A percentile compares a stretch with the other conserved stretches of the same genome.
These are phyloP conservation scores for Cicer bijugum DNA, from an alignment of 306 rosid species.

Conservation along the genomic window DNA sequence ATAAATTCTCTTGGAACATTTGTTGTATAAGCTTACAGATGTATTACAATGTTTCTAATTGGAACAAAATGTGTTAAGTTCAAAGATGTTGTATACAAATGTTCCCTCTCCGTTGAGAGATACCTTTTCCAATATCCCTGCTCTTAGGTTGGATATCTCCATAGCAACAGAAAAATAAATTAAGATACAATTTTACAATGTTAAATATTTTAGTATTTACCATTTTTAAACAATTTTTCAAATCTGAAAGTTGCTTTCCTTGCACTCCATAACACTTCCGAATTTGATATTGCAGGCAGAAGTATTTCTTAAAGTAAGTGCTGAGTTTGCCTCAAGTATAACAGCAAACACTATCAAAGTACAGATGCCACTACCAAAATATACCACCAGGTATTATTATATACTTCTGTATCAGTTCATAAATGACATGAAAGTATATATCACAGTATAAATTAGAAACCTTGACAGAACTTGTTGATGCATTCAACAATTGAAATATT, in stretches of 20 bases:
- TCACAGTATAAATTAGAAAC: constrained; percentile 32
- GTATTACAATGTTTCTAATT: constrained; percentile 12
- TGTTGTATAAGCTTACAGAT: constrained; percentile 7
- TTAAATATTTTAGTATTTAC: constrained; percentile 14
- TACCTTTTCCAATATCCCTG: constrained; percentile 2
- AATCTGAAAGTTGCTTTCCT: constrained; percentile 33
- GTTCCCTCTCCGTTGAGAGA: not conserved
- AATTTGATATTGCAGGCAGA: constrained; percentile 63
- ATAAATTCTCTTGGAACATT: constrained; percentile 25
- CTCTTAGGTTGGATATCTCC: constrained; percentile 27
- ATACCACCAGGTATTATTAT: constrained; percentile 56
- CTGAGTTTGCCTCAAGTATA: constrained; percentile 76
- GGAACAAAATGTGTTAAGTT: constrained; percentile 23
- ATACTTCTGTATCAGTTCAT: constrained; percentile 26
- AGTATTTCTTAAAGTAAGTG: constrained; percentile 69
- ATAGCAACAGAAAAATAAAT: constrained; percentile 20
- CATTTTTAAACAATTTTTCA: constrained; percentile 16
- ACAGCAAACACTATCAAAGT: constrained; percentile 75
- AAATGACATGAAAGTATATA: constrained; percentile 33
- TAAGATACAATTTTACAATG: constrained; percentile 23
- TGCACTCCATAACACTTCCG: constrained; percentile 14
- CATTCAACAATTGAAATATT: constrained; percentile 11
- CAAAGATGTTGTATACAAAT: not conserved
- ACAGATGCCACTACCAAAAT: constrained; percentile 81
- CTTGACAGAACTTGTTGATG: constrained; percentile 31